Base-by-base conservation (phyloP, 148 eudicot species). In the Persicaria maculosa region DNA sequence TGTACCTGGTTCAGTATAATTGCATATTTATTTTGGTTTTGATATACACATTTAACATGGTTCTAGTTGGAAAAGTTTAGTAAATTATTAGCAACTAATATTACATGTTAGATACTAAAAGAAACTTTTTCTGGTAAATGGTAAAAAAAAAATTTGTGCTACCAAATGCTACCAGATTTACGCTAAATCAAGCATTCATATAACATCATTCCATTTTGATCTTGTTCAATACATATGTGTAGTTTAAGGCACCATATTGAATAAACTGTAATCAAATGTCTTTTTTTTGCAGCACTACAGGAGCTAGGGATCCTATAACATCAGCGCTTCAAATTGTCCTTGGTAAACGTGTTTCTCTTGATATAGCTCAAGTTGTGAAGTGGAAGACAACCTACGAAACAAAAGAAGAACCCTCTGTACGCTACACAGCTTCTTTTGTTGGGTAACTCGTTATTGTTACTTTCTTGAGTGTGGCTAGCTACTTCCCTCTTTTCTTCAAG, bases 281-380 rank as follows among this genome's bases (percentile, higher is more conserved):
- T 36, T 47, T 72, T 54, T 9, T 40, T 36, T 86, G 83, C 88
- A 95, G 99, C 74, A 92, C 97, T 19, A 95, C 99, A 74, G 99
- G 99, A 77, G 89, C 79, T 73, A 81, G 97, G 80, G 99, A 95
- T 87, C 87, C 94, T 65, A 78, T 84, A 78, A 95, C 99, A 76
- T 95, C 99, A 76, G 97, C 99, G 58, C 83, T 95, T 79, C 94
- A 95, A 77, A 92, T 95, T 77, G 87, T 92, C 80, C 97, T 95
- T 31, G 97, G 99, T 10, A 92, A 89, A 85, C 89, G 87, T 80
- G 85, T 95, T 81, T 55, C 80, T 85, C 92, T 95, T 79, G 99
- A 95, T 88, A 86, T 95, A 74, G 97, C 97, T 83, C 99, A 95
- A 86, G 89, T 95, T 77, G 94, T 95, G 17, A 83, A 89, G 79